Percentiles rank a stretch among this genome's conserved stretches.
Evolutionary conservation across 306 rosid species (phyloP).

Genomic region (Pachyrhizus erosus): DNA sequence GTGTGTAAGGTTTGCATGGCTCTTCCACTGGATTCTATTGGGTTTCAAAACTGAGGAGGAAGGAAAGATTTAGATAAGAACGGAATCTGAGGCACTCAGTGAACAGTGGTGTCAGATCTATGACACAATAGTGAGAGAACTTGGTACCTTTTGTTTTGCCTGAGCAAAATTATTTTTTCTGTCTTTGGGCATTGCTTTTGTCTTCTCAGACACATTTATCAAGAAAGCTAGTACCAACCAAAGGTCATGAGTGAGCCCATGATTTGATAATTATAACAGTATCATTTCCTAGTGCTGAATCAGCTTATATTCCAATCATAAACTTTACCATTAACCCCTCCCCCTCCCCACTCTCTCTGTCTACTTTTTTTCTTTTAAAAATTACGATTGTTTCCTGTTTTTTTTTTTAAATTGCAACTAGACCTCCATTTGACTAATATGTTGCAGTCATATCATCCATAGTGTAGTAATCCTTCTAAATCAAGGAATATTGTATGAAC

Average conservation of each 20-base stretch:
- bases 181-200: constrained; percentile 71
- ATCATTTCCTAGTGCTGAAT: constrained; percentile 43
- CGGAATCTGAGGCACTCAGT: constrained; percentile 57
- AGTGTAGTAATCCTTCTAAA: background rate
- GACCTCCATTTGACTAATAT: constrained; percentile 11
- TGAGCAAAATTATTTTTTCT: constrained; percentile 46
- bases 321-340: constrained; percentile 11
- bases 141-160: constrained; percentile 57
- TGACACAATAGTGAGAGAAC: constrained; percentile 56
- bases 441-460: background rate
- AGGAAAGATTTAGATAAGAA: constrained; percentile 45
- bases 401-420: constrained; percentile 9
- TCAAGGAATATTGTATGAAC: constrained; percentile 20
- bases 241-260: constrained; percentile 46
- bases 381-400: background rate
- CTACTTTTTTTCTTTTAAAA: background rate
- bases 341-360: background rate
- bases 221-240: constrained; percentile 69
- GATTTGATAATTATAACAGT: constrained; percentile 51
- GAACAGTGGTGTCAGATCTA: constrained; percentile 65
- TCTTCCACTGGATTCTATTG: constrained; percentile 24
- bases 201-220: constrained; percentile 68
- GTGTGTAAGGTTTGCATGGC: constrained; percentile 51
- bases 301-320: constrained; percentile 40
- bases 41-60: constrained; percentile 27